These are phyloP conservation scores for Amauroascus verrucosus DNA, from an alignment of 2,329 filamentous ascomycete species.

Conservation along the genomic window DNA sequence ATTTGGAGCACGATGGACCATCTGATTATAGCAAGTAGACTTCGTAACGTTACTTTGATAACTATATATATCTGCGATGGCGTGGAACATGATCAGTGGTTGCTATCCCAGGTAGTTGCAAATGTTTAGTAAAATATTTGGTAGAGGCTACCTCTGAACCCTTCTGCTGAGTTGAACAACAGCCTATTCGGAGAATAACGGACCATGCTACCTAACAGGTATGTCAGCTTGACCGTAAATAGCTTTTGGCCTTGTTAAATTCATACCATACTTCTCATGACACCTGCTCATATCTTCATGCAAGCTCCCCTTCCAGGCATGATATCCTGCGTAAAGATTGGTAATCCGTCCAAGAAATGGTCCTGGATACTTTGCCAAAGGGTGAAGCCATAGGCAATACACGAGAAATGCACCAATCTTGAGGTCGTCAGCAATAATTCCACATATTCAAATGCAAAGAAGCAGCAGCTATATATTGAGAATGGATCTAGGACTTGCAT, in stretches of 20 bases:
- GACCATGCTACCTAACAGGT: constrained; percentile 33
- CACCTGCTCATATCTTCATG: constrained; percentile 10
- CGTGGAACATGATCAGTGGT: too few relatives aligned
- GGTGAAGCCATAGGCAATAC: constrained; percentile 17
- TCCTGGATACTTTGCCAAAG: constrained; percentile 17
- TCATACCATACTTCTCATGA: constrained; percentile 27
- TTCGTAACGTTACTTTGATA: constrained; percentile 21
- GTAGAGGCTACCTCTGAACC: constrained; percentile 41
- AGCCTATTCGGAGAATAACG: constrained; percentile 69
- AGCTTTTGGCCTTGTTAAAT: neutral
- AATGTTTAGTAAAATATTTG: neutral
- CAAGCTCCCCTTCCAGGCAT: constrained; percentile 11
- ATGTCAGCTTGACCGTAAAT: too few relatives aligned
- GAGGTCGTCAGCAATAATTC: too few relatives aligned
- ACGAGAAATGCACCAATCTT: neutral
- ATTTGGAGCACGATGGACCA: constrained; percentile 3
- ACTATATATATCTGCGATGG: constrained; percentile 25
- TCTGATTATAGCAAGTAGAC: constrained; percentile 32
- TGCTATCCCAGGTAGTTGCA: constrained; percentile 26
- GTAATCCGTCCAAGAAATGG: constrained; percentile 14
- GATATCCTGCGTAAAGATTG: constrained; percentile 5
- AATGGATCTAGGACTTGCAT: too few relatives aligned
- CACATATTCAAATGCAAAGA: too few relatives aligned
- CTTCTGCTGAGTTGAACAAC: constrained; percentile 62
- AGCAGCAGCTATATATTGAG: too few relatives aligned